These are phyloP conservation scores for Ambrosia hybrid DNA, from an alignment of 140 eudicot species.

Conservation along the genomic window DNA sequence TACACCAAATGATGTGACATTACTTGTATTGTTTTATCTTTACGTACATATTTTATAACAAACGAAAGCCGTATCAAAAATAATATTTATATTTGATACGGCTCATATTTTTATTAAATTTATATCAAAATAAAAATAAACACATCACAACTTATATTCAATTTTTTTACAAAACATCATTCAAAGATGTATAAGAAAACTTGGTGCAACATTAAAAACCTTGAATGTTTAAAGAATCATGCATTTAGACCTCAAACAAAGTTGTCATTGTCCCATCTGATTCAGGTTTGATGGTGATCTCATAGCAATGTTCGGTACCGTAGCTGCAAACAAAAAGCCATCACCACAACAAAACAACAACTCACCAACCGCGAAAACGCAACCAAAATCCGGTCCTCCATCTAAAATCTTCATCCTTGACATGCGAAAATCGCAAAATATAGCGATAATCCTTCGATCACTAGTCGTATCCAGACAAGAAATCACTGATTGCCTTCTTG, in stretches of 20 bases:
- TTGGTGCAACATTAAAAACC: no score
- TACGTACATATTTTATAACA: no score
- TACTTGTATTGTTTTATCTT: no score
- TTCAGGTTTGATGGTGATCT: slow-evolving; percentile 79
- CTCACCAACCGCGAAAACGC: slow-evolving; percentile 36
- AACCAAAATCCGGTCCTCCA: slow-evolving; percentile 54
- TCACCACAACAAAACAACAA: slow-evolving; percentile 28
- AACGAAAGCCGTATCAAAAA: no score
- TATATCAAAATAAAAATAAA: no score
- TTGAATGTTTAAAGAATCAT: neutral
- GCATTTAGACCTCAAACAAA: slow-evolving; percentile 1
- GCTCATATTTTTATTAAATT: no score
- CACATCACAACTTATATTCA: no score
- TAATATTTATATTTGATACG: no score
- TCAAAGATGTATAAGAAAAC: no score
- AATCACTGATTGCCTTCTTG: slow-evolving; percentile 67
- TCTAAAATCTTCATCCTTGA: slow-evolving; percentile 77
- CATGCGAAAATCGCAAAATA: slow-evolving; percentile 71
- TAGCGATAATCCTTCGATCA: slow-evolving; percentile 73
- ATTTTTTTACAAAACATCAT: no score
- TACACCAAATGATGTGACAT: no score
- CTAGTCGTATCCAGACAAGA: slow-evolving; percentile 63
- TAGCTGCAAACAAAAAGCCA: slow-evolving; percentile 68
- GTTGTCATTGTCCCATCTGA: neutral
- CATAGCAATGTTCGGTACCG: slow-evolving; percentile 88